These are phyloP conservation scores for Bolboschoenoplectus hybrid DNA, from an alignment of 202 grass and related monocot species.

Conservation along the genomic window DNA sequence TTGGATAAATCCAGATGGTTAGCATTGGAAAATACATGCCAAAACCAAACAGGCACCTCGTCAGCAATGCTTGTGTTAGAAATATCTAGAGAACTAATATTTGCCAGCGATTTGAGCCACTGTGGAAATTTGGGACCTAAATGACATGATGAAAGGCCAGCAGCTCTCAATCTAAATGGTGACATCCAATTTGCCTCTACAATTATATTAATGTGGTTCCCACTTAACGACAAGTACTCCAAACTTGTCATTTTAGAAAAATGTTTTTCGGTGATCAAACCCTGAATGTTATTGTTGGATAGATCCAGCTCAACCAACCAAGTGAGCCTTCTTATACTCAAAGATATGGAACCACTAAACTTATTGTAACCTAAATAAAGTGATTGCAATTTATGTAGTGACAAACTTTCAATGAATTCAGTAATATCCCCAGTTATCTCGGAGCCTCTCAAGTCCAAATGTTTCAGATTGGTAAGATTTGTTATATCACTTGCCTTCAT, in stretches of 20 bases:
- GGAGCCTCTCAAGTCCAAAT: conserved; percentile 1
- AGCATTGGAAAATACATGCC: conserved; percentile 4
- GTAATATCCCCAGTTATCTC: not conserved
- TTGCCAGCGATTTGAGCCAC: conserved; percentile 39
- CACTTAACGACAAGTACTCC: not conserved
- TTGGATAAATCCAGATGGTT: conserved; percentile 12
- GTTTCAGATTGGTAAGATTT: conserved; percentile 46
- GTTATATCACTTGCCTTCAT: not conserved
- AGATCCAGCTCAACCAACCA: conserved; percentile 10
- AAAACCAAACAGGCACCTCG: conserved; percentile 52
- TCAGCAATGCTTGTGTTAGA: conserved; percentile 25
- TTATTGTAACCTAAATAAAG: conserved; percentile 19
- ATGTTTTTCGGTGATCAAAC: conserved; percentile 30
- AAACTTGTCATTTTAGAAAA: conserved; percentile 37
- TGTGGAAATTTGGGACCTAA: conserved; percentile 43
- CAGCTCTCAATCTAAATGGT: not conserved
- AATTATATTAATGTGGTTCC: conserved; percentile 29
- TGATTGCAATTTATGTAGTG: conserved; percentile 24
- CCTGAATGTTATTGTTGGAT: not conserved
- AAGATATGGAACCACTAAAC: conserved; percentile 8
- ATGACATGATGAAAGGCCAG: conserved; percentile 28
- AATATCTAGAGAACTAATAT: conserved; percentile 22
- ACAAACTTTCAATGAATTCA: not conserved
- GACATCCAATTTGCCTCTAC: conserved; percentile 7
- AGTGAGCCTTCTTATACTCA: conserved; percentile 15